Evolutionary conservation across 1,139 yeast species (phyloP).

Genomic region (Kluyveromyces sp.): DNA sequence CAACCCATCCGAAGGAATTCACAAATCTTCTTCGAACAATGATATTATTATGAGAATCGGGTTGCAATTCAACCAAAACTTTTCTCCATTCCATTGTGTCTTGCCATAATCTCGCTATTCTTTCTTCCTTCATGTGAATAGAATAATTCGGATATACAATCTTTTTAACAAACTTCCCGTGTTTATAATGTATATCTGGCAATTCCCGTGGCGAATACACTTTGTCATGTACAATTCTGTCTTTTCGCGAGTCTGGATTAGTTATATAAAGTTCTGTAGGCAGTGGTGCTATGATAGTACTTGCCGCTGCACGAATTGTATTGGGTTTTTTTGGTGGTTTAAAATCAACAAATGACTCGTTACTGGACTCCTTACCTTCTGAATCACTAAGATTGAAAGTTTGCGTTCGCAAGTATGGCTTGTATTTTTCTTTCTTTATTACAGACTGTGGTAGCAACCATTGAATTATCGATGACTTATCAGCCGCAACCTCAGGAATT

Average conservation of each 20-base stretch:
- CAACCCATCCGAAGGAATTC: constrained; percentile 96
- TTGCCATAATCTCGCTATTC: constrained; percentile 86
- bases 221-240: constrained; percentile 72
- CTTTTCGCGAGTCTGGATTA: constrained; percentile 47
- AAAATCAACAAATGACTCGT: constrained; percentile 20
- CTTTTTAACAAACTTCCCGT: constrained; percentile 21
- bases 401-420: constrained; percentile 30
- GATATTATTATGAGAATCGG: constrained; percentile 95
- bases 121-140: constrained; percentile 54
- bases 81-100: constrained; percentile 83
- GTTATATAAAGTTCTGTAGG: constrained; percentile 65
- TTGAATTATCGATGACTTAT: constrained; percentile 21
- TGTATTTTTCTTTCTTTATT: constrained; percentile 20
- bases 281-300: constrained; percentile 69
- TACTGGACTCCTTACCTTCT: constrained; percentile 12
- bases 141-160: constrained; percentile 26
- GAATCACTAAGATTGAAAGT: constrained; percentile 20
- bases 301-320: constrained; percentile 49
- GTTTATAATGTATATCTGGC: constrained; percentile 42
- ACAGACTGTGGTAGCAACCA: constrained; percentile 22
- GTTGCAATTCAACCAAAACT: constrained; percentile 74
- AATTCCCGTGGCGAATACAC: constrained; percentile 57
- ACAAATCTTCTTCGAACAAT: constrained; percentile 83
- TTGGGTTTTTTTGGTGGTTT: constrained; percentile 48
- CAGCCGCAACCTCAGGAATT: constrained; percentile 31